These are phyloP conservation scores for Epichloe sylvatica DNA, from an alignment of 2,329 filamentous ascomycete genomes.

Conservation along the genomic window DNA sequence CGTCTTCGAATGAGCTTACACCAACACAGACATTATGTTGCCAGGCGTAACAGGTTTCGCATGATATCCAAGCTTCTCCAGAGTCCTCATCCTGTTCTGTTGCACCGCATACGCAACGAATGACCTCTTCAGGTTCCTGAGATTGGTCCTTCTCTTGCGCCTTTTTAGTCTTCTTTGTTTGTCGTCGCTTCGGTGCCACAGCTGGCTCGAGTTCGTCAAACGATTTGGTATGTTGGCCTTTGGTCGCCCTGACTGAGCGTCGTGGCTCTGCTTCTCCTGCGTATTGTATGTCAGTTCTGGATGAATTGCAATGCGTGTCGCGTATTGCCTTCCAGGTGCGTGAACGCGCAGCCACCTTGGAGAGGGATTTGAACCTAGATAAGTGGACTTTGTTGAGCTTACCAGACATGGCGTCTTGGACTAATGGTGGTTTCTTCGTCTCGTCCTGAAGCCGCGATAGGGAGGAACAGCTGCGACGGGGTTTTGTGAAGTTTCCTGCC, in stretches of 20 bases:
- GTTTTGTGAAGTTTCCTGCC: constrained; percentile 6
- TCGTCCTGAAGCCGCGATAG: neutral
- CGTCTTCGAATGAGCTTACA: constrained; percentile 61
- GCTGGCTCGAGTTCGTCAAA: constrained; percentile 58
- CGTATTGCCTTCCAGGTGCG: neutral
- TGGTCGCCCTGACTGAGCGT: constrained; percentile 89
- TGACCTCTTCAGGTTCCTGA: constrained; percentile 54
- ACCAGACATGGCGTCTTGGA: constrained; percentile 20
- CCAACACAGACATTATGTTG: constrained; percentile 96
- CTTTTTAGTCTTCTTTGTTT: constrained; percentile 39
- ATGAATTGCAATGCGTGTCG: constrained; percentile 4
- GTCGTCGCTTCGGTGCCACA: constrained; percentile 40
- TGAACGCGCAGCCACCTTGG: neutral
- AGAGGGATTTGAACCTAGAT: neutral
- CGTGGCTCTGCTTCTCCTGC: constrained; percentile 57
- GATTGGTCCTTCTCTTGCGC: constrained; percentile 46
- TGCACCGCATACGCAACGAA: constrained; percentile 86
- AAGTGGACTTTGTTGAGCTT: constrained; percentile 12
- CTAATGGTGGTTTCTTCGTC: neutral
- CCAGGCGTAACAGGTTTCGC: constrained; percentile 85
- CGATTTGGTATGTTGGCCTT: constrained; percentile 86
- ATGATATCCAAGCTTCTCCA: constrained; percentile 87
- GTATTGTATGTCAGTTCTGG: constrained; percentile 5
- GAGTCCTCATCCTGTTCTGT: constrained; percentile 75
- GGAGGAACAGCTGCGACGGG: neutral